A percentile compares a stretch with the other conserved stretches of the same genome.
phyloP scores from a whole-genome alignment of 2,329 filamentous ascomycete genomes.

The Epichloe brachyelytri region DNA sequence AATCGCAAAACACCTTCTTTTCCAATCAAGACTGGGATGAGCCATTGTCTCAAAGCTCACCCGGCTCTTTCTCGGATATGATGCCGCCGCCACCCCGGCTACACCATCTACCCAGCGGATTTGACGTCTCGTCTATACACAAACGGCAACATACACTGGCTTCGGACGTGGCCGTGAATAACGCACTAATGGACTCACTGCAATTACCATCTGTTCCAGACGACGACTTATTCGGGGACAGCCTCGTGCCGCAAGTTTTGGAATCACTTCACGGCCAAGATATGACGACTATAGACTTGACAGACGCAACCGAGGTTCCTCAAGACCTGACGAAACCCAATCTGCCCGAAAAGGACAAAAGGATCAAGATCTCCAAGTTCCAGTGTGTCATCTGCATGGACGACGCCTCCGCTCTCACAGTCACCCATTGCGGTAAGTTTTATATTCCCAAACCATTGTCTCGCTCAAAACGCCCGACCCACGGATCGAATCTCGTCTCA shows the following conservation, averaged over 20 bases:
- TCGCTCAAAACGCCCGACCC: no score
- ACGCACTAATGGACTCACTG: not conserved
- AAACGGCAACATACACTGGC: constrained; percentile 16
- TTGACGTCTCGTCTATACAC: constrained; percentile 6
- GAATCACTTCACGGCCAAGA: constrained; percentile 9
- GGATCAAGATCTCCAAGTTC: constrained; percentile 39
- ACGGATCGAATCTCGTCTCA: not conserved
- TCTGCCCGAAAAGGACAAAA: constrained; percentile 29
- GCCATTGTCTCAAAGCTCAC: constrained; percentile 13
- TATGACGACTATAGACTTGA: constrained; percentile 22
- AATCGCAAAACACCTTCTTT: constrained; percentile 15
- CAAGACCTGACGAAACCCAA: constrained; percentile 27
- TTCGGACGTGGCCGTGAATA: not conserved
- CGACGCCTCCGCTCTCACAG: constrained; percentile 41
- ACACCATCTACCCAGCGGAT: not conserved
- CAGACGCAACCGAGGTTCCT: constrained; percentile 30
- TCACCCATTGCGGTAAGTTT: constrained; percentile 53
- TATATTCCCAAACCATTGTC: not conserved
- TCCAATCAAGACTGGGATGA: constrained; percentile 19
- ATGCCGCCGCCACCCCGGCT: constrained; percentile 13
- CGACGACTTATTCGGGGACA: constrained; percentile 17
- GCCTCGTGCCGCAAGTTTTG: constrained; percentile 1
- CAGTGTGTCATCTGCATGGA: constrained; percentile 60
- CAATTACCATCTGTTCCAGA: constrained; percentile 5
- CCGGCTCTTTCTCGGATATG: constrained; percentile 17